phyloP scores from a whole-genome alignment of 495 filamentous ascomycete species.

The Corynascus novoguineensis region DNA sequence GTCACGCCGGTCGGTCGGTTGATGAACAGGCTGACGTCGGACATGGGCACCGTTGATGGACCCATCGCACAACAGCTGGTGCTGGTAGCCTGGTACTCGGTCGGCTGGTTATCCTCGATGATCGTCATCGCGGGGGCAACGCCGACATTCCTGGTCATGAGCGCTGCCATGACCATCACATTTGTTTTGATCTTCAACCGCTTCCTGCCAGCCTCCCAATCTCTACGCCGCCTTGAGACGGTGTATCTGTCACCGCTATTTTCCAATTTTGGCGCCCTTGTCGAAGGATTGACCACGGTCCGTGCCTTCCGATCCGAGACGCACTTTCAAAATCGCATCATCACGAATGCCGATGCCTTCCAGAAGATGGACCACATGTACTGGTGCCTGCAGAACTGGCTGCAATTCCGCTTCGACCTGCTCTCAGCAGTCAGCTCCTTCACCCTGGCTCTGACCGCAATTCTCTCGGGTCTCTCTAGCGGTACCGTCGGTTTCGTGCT shows the following conservation, averaged over 20 bases:
- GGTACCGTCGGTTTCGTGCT: slow-evolving; percentile 75
- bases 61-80: slow-evolving; percentile 67
- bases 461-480: slow-evolving; percentile 62
- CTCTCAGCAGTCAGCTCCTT: slow-evolving; percentile 68
- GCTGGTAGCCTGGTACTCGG: slow-evolving; percentile 54
- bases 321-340: slow-evolving; percentile 69
- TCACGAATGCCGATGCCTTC: slow-evolving; percentile 71
- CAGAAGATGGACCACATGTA: slow-evolving; percentile 93
- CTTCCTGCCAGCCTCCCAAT: slow-evolving; percentile 79
- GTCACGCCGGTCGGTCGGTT: slow-evolving; percentile 75
- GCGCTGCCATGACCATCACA: slow-evolving; percentile 52
- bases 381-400: slow-evolving; percentile 78
- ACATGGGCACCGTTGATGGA: slow-evolving; percentile 78
- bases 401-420: slow-evolving; percentile 69
- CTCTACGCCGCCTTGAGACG: slow-evolving; percentile 74
- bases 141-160: slow-evolving; percentile 66
- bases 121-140: slow-evolving; percentile 70
- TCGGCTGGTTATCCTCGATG: slow-evolving; percentile 66
- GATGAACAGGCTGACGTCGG: slow-evolving; percentile 82
- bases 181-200: slow-evolving; percentile 65
- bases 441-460: slow-evolving; percentile 59
- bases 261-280: slow-evolving; percentile 76
- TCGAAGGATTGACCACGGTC: slow-evolving; percentile 75
- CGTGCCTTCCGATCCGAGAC: slow-evolving; percentile 66
- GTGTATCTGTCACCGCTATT: slow-evolving; percentile 75